A percentile compares a stretch with the other conserved stretches of the same genome.
Evolutionary conservation across 2,329 filamentous ascomycete species (phyloP).

Genomic region (Aureobasidium sp.): DNA sequence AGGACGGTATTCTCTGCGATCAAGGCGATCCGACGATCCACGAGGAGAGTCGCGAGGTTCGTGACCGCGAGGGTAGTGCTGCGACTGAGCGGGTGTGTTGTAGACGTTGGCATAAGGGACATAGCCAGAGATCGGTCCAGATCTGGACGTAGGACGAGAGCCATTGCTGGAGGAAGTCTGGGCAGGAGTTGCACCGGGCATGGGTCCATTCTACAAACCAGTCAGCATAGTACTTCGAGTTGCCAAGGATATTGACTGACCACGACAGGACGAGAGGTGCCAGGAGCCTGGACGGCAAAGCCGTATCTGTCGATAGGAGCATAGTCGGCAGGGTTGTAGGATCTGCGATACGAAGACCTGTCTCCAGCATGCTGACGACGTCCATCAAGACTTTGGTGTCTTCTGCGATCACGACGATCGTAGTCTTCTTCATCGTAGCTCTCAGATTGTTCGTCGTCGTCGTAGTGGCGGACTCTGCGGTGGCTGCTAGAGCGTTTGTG

Average conservation of each 20-base stretch:
- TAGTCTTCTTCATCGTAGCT: conserved; percentile 1
- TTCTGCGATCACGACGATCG: conserved; percentile 1
- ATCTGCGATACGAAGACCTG: neutral
- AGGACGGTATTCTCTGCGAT: neutral
- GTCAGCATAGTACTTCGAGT: neutral
- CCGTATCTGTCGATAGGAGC: neutral
- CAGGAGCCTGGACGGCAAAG: neutral
- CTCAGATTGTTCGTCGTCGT: conserved; percentile 20
- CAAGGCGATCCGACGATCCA: neutral
- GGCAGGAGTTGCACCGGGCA: neutral
- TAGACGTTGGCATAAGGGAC: conserved; percentile 29
- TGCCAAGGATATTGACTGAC: neutral
- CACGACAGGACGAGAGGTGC: neutral
- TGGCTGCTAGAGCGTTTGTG: conserved; percentile 6
- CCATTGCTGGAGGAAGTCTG: neutral
- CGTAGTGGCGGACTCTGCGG: conserved; percentile 17
- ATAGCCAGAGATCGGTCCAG: conserved; percentile 20
- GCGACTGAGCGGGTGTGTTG: conserved; percentile 10
- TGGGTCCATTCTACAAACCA: neutral
- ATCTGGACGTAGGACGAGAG: neutral
- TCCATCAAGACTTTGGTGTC: conserved; percentile 4
- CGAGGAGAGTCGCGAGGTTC: neutral
- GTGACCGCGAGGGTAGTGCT: neutral
- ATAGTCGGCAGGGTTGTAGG: conserved; percentile 12
- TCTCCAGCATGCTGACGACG: neutral